Percentiles rank a stretch among this genome's conserved stretches.
Evolutionary conservation across 164 flowering plant species (phyloP).

Genomic region (Macadamia tetraphylla): DNA sequence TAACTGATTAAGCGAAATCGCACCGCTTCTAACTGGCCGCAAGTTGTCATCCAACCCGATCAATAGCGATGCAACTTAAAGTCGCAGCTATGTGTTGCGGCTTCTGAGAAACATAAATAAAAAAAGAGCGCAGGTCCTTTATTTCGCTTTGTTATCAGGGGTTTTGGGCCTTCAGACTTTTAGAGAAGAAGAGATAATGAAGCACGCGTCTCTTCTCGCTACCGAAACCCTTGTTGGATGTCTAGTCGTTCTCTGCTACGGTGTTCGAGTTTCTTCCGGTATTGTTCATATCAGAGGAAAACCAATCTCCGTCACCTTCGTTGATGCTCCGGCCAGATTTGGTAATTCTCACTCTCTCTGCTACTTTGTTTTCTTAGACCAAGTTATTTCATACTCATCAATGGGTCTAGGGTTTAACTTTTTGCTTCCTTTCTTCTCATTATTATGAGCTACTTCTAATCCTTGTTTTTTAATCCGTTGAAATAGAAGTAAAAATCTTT

Average conservation of each 20-base stretch:
- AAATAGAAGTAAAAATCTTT: background rate
- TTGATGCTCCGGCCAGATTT: conserved; percentile 45
- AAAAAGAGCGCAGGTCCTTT: too few relatives aligned
- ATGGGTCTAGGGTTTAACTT: background rate
- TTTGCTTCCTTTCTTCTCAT: background rate
- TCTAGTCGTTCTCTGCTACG: conserved; percentile 9
- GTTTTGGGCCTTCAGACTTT: too few relatives aligned
- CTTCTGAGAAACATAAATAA: too few relatives aligned
- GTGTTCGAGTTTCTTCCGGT: conserved; percentile 18
- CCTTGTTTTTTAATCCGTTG: background rate
- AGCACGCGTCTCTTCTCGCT: background rate
- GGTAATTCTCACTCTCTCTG: conserved; percentile 21
- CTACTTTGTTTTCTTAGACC: background rate
- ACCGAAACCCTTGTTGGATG: background rate
- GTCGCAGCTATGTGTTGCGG: too few relatives aligned
- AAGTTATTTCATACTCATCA: background rate
- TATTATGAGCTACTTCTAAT: background rate
- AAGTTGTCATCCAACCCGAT: too few relatives aligned
- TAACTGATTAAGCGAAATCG: too few relatives aligned
- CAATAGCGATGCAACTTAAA: too few relatives aligned
- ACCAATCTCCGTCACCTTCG: conserved; percentile 30
- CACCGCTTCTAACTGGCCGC: too few relatives aligned
- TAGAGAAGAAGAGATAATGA: conserved; percentile 6
- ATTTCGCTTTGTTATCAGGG: too few relatives aligned
- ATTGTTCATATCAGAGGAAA: conserved; percentile 22